Evolutionary conservation across 768 basidiomycete species (phyloP).

Genomic region (Hericium rajendrae): DNA sequence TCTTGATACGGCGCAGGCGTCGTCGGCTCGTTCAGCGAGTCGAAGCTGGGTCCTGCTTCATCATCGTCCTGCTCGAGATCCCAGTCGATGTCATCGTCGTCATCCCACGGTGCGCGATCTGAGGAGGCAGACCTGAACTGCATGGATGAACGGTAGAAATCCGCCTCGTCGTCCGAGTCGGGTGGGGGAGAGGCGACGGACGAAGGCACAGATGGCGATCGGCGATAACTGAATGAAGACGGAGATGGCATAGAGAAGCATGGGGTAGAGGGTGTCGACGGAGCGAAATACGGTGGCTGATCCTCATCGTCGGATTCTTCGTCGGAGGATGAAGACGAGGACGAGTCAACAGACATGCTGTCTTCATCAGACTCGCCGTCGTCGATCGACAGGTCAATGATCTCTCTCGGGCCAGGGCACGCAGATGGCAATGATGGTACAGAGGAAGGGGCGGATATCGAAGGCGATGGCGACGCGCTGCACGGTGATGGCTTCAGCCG

Average conservation of each 20-base stretch:
- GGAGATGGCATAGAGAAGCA: slow-evolving; percentile 25
- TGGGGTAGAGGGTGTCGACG: slow-evolving; percentile 47
- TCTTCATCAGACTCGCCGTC: slow-evolving; percentile 19
- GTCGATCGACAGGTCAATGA: slow-evolving; percentile 27
- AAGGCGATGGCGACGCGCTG: slow-evolving; percentile 18
- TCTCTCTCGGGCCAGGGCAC: not conserved
- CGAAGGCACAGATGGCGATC: slow-evolving; percentile 49
- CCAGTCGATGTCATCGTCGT: slow-evolving; percentile 4
- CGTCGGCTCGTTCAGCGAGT: slow-evolving; percentile 19
- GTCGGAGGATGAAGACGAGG: not conserved
- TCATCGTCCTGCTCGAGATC: slow-evolving; percentile 36
- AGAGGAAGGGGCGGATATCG: slow-evolving; percentile 13
- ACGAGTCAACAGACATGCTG: slow-evolving; percentile 16
- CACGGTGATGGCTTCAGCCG: slow-evolving; percentile 43
- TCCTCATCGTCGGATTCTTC: slow-evolving; percentile 4
- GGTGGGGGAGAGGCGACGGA: slow-evolving; percentile 61
- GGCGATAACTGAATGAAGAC: slow-evolving; percentile 28
- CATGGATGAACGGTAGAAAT: not conserved
- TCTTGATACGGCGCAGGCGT: slow-evolving; percentile 32
- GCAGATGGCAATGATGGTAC: slow-evolving; percentile 9
- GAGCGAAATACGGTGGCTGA: slow-evolving; percentile 47
- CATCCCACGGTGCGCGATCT: not conserved
- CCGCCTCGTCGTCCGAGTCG: slow-evolving; percentile 50
- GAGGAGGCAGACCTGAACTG: not conserved
- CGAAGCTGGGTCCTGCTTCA: slow-evolving; percentile 23